Conservation (phyloP, 2,329 filamentous ascomycete genomes). For the Colletotrichum musicola region DNA sequence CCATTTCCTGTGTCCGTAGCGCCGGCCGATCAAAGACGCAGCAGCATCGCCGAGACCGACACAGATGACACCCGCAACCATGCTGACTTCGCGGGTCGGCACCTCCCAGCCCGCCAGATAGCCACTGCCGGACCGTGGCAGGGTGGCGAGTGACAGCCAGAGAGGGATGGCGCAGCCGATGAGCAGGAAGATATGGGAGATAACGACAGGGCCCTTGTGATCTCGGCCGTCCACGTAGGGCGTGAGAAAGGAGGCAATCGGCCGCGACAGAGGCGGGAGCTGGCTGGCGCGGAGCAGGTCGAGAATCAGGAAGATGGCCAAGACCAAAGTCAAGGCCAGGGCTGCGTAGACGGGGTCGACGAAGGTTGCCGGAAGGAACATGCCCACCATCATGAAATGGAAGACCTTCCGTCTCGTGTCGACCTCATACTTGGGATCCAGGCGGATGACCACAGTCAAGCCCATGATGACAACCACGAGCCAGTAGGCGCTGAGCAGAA, state of each 20-base stretch:
- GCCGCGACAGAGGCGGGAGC: slow-evolving; percentile 88
- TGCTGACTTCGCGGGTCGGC: slow-evolving; percentile 79
- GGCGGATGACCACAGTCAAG: slow-evolving; percentile 78
- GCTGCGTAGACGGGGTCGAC: slow-evolving; percentile 88
- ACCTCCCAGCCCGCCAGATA: slow-evolving; percentile 82
- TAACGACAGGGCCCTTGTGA: slow-evolving; percentile 91
- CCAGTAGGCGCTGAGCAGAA: slow-evolving; percentile 83
- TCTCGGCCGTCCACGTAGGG: slow-evolving; percentile 96
- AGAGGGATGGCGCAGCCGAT: slow-evolving; percentile 95
- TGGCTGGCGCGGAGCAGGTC: slow-evolving; percentile 93
- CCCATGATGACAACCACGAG: slow-evolving; percentile 76
- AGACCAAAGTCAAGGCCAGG: slow-evolving; percentile 81
- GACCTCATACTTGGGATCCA: slow-evolving; percentile 85
- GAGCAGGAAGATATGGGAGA: slow-evolving; percentile 95
- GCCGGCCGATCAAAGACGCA: slow-evolving; percentile 87
- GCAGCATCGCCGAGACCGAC: slow-evolving; percentile 96
- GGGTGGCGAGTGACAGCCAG: slow-evolving; percentile 85
- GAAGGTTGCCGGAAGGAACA: slow-evolving; percentile 90
- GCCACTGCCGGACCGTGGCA: slow-evolving; percentile 67
- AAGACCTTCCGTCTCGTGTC: slow-evolving; percentile 98
- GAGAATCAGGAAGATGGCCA: slow-evolving; percentile 88
- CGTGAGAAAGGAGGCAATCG: slow-evolving; percentile 86
- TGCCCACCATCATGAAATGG: slow-evolving; percentile 97
- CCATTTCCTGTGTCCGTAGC: slow-evolving; percentile 92
- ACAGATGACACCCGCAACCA: slow-evolving; percentile 93